phyloP scores from a whole-genome alignment of 2,329 filamentous ascomycete genomes.

The Podosphaera xanthii region DNA sequence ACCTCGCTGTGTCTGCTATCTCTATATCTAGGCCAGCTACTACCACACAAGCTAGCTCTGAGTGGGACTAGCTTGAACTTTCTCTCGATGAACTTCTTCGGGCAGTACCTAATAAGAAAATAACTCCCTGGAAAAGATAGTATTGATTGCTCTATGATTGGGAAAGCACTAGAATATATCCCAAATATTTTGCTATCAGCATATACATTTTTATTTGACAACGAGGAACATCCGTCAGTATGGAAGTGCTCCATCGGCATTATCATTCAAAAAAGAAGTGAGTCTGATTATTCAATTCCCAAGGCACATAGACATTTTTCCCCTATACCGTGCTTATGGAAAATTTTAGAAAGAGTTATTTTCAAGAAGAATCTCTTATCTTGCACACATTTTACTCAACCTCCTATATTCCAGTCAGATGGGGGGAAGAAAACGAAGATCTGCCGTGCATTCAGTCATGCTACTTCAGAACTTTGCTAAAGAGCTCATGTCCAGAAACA shows the following conservation, averaged over 20 bases:
- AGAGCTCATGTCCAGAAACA: neutral
- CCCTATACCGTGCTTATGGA: neutral
- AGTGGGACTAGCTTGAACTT: neutral
- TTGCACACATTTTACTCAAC: neutral
- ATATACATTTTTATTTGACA: no score
- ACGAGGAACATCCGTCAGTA: no score
- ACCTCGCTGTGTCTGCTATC: no score
- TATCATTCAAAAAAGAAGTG: neutral
- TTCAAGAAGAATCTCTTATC: neutral
- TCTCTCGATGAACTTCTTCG: no score
- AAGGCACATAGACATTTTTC: slow-evolving; percentile 1
- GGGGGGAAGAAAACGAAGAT: no score
- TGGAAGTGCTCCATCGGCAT: neutral
- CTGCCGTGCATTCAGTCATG: no score
- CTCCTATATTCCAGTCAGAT: neutral
- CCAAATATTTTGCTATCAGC: neutral
- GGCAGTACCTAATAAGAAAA: no score
- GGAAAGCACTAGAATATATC: neutral
- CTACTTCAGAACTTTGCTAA: no score
- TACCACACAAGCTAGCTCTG: no score
- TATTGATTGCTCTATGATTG: neutral
- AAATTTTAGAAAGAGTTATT: neutral
- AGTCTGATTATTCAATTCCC: neutral
- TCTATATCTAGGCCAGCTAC: no score
- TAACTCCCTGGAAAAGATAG: no score